Conservation (phyloP, 495 filamentous ascomycete genomes). For the Penicillium turbatum region DNA sequence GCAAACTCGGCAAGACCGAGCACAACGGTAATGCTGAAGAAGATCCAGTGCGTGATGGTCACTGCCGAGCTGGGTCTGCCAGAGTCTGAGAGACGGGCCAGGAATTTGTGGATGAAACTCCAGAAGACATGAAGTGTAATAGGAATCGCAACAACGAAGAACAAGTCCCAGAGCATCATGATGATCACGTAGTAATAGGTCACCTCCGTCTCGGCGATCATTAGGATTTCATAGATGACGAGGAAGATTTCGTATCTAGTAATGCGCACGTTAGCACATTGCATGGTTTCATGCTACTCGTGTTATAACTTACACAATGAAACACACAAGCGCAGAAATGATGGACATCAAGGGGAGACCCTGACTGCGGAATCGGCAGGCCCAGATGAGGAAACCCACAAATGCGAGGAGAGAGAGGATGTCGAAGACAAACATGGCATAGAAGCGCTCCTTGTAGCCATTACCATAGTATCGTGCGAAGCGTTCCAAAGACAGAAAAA, state of each 20-base stretch:
- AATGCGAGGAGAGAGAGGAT: conserved; percentile 16
- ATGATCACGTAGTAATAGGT: conserved; percentile 21
- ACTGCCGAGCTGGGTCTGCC: conserved; percentile 17
- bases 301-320: conserved; percentile 12
- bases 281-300: background rate
- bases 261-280: background rate
- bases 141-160: conserved; percentile 8
- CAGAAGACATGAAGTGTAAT: conserved; percentile 24
- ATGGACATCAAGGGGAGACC: conserved; percentile 12
- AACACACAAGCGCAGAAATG: conserved; percentile 6
- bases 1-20: conserved; percentile 17
- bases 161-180: conserved; percentile 22
- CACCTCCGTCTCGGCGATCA: conserved; percentile 15
- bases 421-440: conserved; percentile 17
- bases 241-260: background rate
- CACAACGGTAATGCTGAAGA: conserved; percentile 10
- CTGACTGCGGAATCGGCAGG: conserved; percentile 18
- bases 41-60: conserved; percentile 17
- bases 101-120: conserved; percentile 15
- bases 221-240: conserved; percentile 14
- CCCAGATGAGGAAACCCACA: conserved; percentile 19
- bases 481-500: background rate
- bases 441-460: conserved; percentile 1
- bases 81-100: conserved; percentile 17
- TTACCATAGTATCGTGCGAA: background rate